Evolutionary conservation across 2,329 filamentous ascomycete species (phyloP), one percentile per base, ranked within the genome.

Genomic region (Colletotrichum musicola): DNA sequence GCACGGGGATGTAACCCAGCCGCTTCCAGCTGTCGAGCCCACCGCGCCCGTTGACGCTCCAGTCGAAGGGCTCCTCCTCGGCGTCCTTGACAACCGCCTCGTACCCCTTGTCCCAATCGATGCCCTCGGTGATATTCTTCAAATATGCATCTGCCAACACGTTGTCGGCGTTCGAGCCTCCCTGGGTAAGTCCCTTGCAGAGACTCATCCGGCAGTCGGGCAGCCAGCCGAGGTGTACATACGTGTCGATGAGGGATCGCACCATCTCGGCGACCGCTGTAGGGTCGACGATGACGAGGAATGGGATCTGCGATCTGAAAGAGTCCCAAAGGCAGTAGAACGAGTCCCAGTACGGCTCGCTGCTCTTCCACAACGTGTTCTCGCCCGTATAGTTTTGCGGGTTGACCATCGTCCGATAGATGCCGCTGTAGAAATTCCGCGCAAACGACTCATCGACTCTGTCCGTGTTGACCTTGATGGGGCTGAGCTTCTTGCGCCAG

Each of bases 311-410:
- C 42, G 87, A 90, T 22, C 91, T 83, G 71, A 91, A 93, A 0
- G 86, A 88, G 73, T 93, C 91, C 91, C 91, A 93, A 4, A 93
- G 89, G 72, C 90, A 93, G 77, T 94, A 94, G 73, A 91, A 93
- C 0, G 89, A 92, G 76, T 93, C 91, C 74, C 90, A 93, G 73
- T 93, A 93, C 0, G 90, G 91, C 75, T 92, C 90, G 2, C 81
- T 81, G 49, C 86, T 90, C 2, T 85, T 72, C 90, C 91, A 93
- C 0, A 89, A 75, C 2, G 90, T 89, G 63, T 93, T 93, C 75
- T 93, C 91, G 0, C 89, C 89, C 0, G 91, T 93, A 72, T 92
- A 93, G 73, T 93, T 91, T 73, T 93, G 90, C 2, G 91, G 91
- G 60, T 88, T 90, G 69, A 93, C 88, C 86, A 93, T 88, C 3